Conservation (phyloP, 192 early-diverging fungal genomes). For the Backusella tarrabulga region DNA sequence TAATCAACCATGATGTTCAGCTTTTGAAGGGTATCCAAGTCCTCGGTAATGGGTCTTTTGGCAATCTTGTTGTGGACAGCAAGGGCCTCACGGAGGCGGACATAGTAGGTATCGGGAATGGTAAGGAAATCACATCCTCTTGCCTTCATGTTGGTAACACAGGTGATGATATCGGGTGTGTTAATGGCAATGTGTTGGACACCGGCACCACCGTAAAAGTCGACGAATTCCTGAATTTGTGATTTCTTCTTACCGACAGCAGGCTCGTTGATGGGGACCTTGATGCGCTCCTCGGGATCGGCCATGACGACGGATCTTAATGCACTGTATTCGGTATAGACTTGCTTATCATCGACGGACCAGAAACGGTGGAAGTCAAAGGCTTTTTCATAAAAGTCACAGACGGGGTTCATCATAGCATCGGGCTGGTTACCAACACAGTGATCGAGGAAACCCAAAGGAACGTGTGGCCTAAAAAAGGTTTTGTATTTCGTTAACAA, state of each 20-base stretch:
- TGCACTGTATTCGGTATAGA: constrained; percentile 94
- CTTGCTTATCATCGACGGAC: constrained; percentile 96
- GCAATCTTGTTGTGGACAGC: constrained; percentile 49
- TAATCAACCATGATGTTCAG: constrained; percentile 95
- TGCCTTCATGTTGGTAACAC: constrained; percentile 77
- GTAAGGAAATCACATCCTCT: constrained; percentile 89
- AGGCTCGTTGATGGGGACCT: constrained; percentile 98
- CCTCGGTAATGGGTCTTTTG: constrained; percentile 75
- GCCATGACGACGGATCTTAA: constrained; percentile 96
- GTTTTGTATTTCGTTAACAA: neutral
- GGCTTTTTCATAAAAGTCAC: constrained; percentile 84
- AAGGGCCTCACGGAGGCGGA: constrained; percentile 74
- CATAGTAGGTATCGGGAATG: constrained; percentile 89
- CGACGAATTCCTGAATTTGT: constrained; percentile 93
- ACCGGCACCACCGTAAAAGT: constrained; percentile 80
- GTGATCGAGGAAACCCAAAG: constrained; percentile 83
- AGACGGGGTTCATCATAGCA: constrained; percentile 80
- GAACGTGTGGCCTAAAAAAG: constrained; percentile 42
- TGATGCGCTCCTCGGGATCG: constrained; percentile 85
- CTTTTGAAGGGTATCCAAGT: constrained; percentile 77
- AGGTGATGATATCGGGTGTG: constrained; percentile 83
- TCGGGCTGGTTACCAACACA: constrained; percentile 96
- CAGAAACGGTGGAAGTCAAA: constrained; percentile 98
- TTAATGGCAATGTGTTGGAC: constrained; percentile 95
- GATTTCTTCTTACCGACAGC: constrained; percentile 91